Evolutionary conservation across 495 filamentous ascomycete species (phyloP).

Genomic region (Cercophora samala): DNA sequence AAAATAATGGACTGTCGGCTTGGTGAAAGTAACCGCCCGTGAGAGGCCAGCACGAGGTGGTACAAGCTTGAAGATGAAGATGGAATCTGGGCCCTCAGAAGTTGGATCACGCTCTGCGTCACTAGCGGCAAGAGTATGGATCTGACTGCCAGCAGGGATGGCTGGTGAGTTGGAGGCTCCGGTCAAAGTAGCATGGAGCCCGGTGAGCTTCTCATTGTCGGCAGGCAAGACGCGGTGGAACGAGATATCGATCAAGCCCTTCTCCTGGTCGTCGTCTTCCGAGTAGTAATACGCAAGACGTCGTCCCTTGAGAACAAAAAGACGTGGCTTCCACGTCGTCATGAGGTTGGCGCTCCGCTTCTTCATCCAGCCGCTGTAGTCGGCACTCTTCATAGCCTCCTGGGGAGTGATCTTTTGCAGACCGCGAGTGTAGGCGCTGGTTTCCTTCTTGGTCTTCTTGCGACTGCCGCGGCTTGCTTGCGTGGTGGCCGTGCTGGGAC

Average conservation of each 20-base stretch:
- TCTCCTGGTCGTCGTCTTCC: conserved; percentile 84
- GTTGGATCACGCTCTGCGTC: conserved; percentile 40
- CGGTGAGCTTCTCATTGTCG: conserved; percentile 85
- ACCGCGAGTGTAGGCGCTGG: conserved; percentile 87
- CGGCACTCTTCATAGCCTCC: conserved; percentile 81
- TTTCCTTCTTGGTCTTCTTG: conserved; percentile 80
- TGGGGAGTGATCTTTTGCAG: conserved; percentile 76
- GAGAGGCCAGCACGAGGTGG: conserved; percentile 85
- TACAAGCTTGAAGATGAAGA: conserved; percentile 98
- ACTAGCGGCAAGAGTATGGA: conserved; percentile 50
- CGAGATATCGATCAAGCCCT: conserved; percentile 95
- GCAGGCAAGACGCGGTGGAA: conserved; percentile 92
- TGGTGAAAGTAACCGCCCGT: conserved; percentile 93
- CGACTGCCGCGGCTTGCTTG: conserved; percentile 41
- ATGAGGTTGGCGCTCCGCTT: conserved; percentile 94
- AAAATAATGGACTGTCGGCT: conserved; percentile 95
- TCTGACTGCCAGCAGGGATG: conserved; percentile 62
- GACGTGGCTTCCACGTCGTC: conserved; percentile 92
- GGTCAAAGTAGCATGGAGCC: conserved; percentile 87
- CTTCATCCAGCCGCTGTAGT: conserved; percentile 99
- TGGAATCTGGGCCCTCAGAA: conserved; percentile 50
- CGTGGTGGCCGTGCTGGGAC: conserved; percentile 45
- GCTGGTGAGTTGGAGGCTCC: conserved; percentile 75
- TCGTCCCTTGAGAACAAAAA: conserved; percentile 89
- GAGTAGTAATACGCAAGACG: conserved; percentile 96